Base-by-base conservation (phyloP, 305 asterid genomes). In the Solanum chacoense region DNA sequence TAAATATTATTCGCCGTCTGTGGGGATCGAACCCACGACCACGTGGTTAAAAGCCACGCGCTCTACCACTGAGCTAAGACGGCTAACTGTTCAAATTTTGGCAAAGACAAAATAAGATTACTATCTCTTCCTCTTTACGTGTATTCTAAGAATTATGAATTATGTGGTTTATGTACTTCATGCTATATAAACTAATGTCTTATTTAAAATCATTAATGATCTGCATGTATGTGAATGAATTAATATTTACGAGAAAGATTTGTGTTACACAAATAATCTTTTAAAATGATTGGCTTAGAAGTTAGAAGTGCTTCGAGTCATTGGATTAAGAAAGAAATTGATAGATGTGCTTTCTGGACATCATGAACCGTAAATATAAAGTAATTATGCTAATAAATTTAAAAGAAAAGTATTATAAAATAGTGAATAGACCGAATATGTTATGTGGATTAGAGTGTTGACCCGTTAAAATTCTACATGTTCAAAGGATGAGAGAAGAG, bases 1-100 rank as follows among this genome's bases (percentile, higher is more conserved):
- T 10, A 38, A 10, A 38, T 1, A 10, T 9, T 2, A 35, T 3
- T 22, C 95, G 95, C 95, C 95, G 94, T 94, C 95, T 93, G 95
- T 95, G 98, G 95, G 95, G 92, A 92, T 94, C 94, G 95, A 95
- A 95, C 96, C 98, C 98, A 95, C 95, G 96, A 95, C 97, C 98
- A 95, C 96, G 88, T 94, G 98, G 98, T 95, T 95, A 95, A 94
- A 95, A 95, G 98, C 98, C 96, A 93, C 87, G 95, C 95, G 95
- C 98, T 93, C 95, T 95, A 95, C 96, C 96, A n/a, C 88, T 71
- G 42, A 86, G 83, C 83, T 71, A 71, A 71, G 83, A 86, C 38
- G 29, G 83, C 71, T 37, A 32, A 4, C 3, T 37, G 3, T 45
- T 45, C 2, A 2, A 16, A 2, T 16, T 6, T 50, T 50, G 20